Conservation (phyloP, 73 alveolate genomes). For the Blepharisma japonicum region DNA sequence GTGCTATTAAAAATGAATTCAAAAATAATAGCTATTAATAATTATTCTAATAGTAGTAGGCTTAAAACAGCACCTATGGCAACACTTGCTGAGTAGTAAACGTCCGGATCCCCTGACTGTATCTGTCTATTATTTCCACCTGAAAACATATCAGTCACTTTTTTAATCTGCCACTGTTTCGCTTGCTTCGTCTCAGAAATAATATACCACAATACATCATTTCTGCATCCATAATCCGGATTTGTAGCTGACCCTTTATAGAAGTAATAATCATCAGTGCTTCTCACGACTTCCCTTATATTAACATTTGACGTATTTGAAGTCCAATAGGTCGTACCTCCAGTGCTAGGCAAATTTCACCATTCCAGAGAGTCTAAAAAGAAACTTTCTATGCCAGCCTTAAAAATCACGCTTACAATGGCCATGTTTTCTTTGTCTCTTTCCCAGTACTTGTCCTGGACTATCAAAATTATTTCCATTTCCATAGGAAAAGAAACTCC, state of each 20-base stretch:
- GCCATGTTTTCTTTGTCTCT: slow-evolving; percentile 23
- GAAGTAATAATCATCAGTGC: not conserved
- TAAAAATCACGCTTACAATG: slow-evolving; percentile 1
- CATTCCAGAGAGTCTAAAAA: slow-evolving; percentile 8
- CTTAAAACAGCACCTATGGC: too few relatives aligned
- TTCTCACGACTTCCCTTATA: not conserved
- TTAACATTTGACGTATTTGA: not conserved
- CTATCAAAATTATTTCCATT: slow-evolving; percentile 9
- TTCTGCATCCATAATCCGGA: not conserved
- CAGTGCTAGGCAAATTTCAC: not conserved
- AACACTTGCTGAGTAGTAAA: too few relatives aligned
- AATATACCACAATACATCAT: slow-evolving; percentile 9
- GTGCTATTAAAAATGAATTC: too few relatives aligned
- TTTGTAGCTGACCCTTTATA: slow-evolving; percentile 8
- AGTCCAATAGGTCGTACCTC: not conserved
- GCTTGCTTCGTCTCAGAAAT: not conserved
- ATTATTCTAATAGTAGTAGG: too few relatives aligned
- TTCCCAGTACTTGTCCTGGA: slow-evolving; percentile 27
- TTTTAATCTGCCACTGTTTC: slow-evolving; percentile 10
- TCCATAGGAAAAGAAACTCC: slow-evolving; percentile 19
- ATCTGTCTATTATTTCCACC: too few relatives aligned
- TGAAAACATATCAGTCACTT: not conserved
- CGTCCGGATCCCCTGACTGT: too few relatives aligned
- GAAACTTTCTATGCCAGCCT: slow-evolving; percentile 19
- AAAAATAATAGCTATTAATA: too few relatives aligned